Percentiles rank a stretch among this genome's conserved stretches.
phyloP scores from a whole-genome alignment of 1,284 basidiomycete species.

The Pseudomicrostroma phylloplanum region DNA sequence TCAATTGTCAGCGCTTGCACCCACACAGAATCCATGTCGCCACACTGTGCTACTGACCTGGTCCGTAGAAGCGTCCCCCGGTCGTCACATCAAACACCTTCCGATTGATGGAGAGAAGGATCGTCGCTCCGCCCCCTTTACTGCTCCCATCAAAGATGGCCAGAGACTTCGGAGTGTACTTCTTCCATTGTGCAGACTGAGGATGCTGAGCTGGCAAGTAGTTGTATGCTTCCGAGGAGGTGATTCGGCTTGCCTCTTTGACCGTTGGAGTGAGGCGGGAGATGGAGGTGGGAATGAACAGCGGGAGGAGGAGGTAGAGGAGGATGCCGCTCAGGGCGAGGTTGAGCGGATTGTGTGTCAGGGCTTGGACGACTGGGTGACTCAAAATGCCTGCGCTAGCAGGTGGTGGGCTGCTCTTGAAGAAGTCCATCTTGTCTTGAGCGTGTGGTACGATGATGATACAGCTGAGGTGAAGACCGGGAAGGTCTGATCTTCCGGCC shows the following conservation, averaged over 20 bases:
- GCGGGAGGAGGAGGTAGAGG: conserved; percentile 29
- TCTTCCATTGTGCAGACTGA: conserved; percentile 32
- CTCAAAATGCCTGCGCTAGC: too few relatives aligned
- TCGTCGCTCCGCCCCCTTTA: conserved; percentile 46
- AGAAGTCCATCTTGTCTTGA: too few relatives aligned
- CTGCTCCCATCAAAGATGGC: conserved; percentile 41
- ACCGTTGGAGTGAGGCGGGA: conserved; percentile 16
- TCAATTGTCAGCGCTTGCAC: neutral
- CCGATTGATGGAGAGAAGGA: conserved; percentile 77
- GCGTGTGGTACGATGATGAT: too few relatives aligned
- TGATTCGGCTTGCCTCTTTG: conserved; percentile 23
- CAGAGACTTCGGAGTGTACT: conserved; percentile 44
- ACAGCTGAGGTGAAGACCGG: too few relatives aligned
- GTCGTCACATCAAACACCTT: conserved; percentile 85
- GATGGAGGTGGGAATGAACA: conserved; percentile 27
- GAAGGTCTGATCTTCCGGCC: too few relatives aligned
- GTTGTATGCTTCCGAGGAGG: conserved; percentile 26
- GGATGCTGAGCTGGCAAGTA: conserved; percentile 38
- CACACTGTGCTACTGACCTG: conserved; percentile 58
- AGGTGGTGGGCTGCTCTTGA: too few relatives aligned
- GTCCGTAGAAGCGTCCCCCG: conserved; percentile 85
- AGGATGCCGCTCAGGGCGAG: conserved; percentile 23
- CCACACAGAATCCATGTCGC: neutral
- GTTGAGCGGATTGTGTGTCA: conserved; percentile 42
- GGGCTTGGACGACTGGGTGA: conserved; percentile 14